phyloP scores from a whole-genome alignment of 176 grass and related monocot species.

The Zea mays region DNA sequence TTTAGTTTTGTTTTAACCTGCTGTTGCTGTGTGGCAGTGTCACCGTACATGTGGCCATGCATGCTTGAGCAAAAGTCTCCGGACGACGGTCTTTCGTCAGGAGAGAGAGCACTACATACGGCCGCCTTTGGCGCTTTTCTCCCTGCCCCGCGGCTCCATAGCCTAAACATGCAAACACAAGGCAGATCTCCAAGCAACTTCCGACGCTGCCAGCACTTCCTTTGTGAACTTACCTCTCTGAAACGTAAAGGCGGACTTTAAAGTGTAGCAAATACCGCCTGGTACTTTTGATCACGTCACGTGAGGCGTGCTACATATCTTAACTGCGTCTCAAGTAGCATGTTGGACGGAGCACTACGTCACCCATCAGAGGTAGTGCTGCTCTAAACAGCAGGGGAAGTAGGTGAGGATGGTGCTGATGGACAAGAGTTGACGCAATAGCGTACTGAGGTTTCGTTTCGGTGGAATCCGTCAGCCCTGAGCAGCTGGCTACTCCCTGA shows the following conservation, averaged over 20 bases:
- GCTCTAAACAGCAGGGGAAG: background rate
- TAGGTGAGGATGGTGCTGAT: too few relatives aligned
- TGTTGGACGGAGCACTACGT: background rate
- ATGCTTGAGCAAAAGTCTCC: background rate
- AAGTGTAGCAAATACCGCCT: background rate
- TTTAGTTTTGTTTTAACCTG: background rate
- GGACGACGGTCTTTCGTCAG: conserved; percentile 2
- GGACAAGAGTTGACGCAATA: too few relatives aligned
- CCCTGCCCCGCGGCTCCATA: background rate
- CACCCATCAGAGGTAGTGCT: background rate
- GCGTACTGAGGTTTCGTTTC: too few relatives aligned
- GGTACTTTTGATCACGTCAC: background rate
- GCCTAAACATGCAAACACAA: background rate
- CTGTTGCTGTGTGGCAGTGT: background rate
- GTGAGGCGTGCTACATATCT: background rate
- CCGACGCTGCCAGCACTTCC: background rate
- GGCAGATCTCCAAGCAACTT: background rate
- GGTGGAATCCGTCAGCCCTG: too few relatives aligned
- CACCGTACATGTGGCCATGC: background rate
- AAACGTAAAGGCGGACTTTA: conserved; percentile 20
- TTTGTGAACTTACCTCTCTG: background rate
- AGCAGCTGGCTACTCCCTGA: too few relatives aligned
- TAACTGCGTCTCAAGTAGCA: background rate
- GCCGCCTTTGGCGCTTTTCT: too few relatives aligned
- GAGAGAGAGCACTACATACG: background rate